phyloP scores from a whole-genome alignment of 192 early-diverging fungal genomes.

The Chytriomyces hyalinus region DNA sequence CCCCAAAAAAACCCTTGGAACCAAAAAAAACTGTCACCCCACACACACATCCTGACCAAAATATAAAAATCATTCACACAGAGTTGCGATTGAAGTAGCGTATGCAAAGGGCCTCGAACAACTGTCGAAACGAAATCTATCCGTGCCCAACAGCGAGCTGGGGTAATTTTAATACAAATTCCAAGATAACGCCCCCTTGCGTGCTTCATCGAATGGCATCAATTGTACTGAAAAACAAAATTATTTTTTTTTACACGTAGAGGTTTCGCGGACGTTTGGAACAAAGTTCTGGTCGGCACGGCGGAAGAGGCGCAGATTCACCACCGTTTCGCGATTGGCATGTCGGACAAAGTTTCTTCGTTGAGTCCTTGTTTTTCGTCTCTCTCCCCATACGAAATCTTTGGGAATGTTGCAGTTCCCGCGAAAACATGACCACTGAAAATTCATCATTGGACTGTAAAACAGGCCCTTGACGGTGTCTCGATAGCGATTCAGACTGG shows the following conservation, averaged over 20 bases:
- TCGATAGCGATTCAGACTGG: conserved; percentile 29
- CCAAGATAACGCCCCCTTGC: background rate
- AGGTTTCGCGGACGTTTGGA: conserved; percentile 25
- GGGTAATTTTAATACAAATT: conserved; percentile 11
- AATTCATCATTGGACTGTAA: background rate
- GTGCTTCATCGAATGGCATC: background rate
- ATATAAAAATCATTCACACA: background rate
- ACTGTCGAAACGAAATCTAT: conserved; percentile 17
- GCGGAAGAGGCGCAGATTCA: conserved; percentile 29
- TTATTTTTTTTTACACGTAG: background rate
- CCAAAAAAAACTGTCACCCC: no score
- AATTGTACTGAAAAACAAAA: background rate
- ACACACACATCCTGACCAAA: no score
- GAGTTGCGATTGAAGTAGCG: conserved; percentile 5
- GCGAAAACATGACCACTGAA: no score
- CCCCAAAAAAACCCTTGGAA: no score
- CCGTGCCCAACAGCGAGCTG: conserved; percentile 12
- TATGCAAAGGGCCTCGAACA: conserved; percentile 28
- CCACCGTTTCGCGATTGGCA: conserved; percentile 22
- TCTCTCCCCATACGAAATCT: no score
- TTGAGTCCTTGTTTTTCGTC: background rate
- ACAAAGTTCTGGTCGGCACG: conserved; percentile 20
- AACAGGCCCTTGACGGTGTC: conserved; percentile 9
- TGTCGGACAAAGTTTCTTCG: conserved; percentile 26
- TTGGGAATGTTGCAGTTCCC: no score